These are phyloP conservation scores for Brassica carinata DNA, from an alignment of 345 rosid species.

Conservation along the genomic window DNA sequence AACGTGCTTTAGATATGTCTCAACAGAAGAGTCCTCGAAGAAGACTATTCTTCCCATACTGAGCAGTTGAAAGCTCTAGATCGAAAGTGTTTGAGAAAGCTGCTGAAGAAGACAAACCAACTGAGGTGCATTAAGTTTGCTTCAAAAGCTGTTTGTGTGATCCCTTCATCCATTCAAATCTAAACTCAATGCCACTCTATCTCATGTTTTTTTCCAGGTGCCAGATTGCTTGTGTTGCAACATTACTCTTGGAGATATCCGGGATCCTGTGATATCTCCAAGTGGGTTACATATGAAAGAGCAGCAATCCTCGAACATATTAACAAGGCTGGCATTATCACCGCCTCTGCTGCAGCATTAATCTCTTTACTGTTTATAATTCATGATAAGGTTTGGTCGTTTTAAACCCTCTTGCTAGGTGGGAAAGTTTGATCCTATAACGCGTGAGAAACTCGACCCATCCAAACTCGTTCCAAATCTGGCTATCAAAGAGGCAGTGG, in stretches of 20 bases:
- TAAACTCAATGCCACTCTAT: too few species aligned
- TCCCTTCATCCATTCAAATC: too few species aligned
- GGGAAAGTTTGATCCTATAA: constrained; percentile 86
- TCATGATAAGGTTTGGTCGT: constrained; percentile 8
- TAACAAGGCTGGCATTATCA: constrained; percentile 52
- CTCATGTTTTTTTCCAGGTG: constrained; percentile 65
- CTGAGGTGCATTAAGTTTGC: constrained; percentile 50
- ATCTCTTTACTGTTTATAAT: too few species aligned
- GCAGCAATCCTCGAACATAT: constrained; percentile 85
- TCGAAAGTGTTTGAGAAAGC: constrained; percentile 67
- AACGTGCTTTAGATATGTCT: constrained; percentile 52
- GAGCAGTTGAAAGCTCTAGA: constrained; percentile 57
- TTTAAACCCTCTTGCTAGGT: constrained; percentile 50
- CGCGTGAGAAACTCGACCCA: constrained; percentile 59
- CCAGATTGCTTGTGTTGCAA: constrained; percentile 90
- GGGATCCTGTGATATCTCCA: constrained; percentile 90
- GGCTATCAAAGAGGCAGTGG: constrained; percentile 89
- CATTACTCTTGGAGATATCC: constrained; percentile 83
- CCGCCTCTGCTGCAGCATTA: not conserved
- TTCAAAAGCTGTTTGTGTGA: too few species aligned
- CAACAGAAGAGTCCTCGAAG: constrained; percentile 60
- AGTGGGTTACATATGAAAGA: constrained; percentile 93
- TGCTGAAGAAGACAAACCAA: constrained; percentile 62
- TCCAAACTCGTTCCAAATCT: constrained; percentile 69
- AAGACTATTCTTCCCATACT: constrained; percentile 40